A percentile compares a stretch with the other conserved stretches of the same genome.
phyloP scores from a whole-genome alignment of 257 asterid genomes.

The Penstemon davidsonii region DNA sequence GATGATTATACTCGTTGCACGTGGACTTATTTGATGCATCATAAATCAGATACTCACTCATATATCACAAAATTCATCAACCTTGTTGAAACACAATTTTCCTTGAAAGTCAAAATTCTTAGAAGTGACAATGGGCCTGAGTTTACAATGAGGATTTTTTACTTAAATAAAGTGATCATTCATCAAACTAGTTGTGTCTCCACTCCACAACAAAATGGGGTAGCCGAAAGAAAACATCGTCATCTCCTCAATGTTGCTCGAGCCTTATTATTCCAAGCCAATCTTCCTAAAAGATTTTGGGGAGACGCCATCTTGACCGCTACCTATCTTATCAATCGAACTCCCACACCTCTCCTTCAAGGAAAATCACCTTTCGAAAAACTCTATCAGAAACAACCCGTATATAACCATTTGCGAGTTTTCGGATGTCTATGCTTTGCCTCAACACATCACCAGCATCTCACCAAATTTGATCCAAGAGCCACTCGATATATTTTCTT shows the following conservation, averaged over 20 bases:
- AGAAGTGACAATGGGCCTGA: conserved; percentile 11
- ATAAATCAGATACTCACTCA: conserved; percentile 4
- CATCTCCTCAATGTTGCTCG: too few relatives aligned
- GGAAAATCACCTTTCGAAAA: too few relatives aligned
- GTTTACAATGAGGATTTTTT: conserved; percentile 10
- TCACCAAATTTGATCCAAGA: background rate
- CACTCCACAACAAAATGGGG: conserved; percentile 1
- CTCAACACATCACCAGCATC: conserved; percentile 2
- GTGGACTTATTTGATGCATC: conserved; percentile 6
- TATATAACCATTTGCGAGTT: conserved; percentile 3
- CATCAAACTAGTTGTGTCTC: conserved; percentile 24
- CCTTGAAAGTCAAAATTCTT: too few relatives aligned
- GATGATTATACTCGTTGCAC: conserved; percentile 23
- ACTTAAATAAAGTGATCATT: conserved; percentile 1
- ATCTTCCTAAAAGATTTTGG: too few relatives aligned
- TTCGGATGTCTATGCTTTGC: background rate
- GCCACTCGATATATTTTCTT: background rate
- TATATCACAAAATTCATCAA: conserved; percentile 1
- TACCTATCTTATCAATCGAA: background rate
- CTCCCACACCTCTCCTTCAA: background rate
- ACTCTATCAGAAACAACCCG: background rate
- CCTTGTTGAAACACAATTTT: conserved; percentile 16
- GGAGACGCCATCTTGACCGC: too few relatives aligned
- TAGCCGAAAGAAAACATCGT: too few relatives aligned
- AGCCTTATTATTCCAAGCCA: too few relatives aligned